Evolutionary conservation across 306 rosid species (phyloP), one percentile per base, ranked within the genome.

Genomic region (Trifolium dubium): DNA sequence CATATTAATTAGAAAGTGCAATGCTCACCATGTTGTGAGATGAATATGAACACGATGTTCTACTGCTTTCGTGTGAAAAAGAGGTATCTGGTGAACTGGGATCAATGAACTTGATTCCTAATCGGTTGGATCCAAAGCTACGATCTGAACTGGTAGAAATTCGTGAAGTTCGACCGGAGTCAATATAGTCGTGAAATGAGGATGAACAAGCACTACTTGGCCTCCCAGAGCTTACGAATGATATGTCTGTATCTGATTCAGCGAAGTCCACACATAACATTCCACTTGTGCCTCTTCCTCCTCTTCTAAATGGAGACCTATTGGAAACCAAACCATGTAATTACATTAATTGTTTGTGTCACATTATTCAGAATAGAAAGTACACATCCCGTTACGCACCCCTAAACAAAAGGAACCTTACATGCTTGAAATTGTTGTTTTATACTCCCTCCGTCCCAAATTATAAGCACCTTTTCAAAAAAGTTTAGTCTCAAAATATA

Each of bases 141-240:
- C 68, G 90, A 14, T 88, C 97, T 15, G 99, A 88, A 75, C 92
- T 83, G 61, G 88, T 86, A 37, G 99, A 95, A 58, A 85, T 12
- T 63, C 89, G 79, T 5, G 89, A 64, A 28, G 81, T 84, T 58
- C 88, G 74, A 31, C 73, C 75, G 5, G 84, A 70, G 44, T 90
- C 96, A 29, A 79, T 41, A 53, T 66, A 83, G n/a, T 94, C 96
- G 13, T 77, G 72, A 43, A 83, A 61, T 54, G 95, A 83, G 59
- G 98, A 85, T 28, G 85, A 31, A 23, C 88, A 85, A 1, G 81
- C 97, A 55, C 89, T 83, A 79, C 95, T 89, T 39, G 93, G 82
- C 81, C 97, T 90, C 13, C 59, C 96, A 0, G 99, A 92, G 88
- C 96, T 89, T 18, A 90, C 67, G 72, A 92, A 95, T 72, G 98